phyloP scores from a whole-genome alignment of 164 flowering plant genomes.

The Dillenia turbinata region DNA sequence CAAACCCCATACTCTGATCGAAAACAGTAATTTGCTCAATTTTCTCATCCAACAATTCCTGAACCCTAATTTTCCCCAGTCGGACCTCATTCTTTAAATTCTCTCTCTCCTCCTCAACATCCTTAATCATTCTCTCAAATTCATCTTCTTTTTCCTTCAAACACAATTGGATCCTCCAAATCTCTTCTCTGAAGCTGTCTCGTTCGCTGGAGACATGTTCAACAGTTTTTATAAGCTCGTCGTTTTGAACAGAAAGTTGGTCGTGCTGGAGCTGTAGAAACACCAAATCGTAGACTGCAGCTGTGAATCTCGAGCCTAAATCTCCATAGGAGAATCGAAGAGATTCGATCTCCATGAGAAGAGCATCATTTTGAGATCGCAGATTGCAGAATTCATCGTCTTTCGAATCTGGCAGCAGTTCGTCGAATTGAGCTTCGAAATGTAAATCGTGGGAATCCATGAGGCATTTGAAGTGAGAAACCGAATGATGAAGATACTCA shows the following conservation, averaged over 20 bases:
- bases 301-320: conserved; percentile 18
- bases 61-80: conserved; percentile 7
- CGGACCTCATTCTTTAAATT: conserved; percentile 14
- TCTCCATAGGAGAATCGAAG: conserved; percentile 15
- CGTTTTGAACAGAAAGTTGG: conserved; percentile 12
- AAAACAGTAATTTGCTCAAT: conserved; percentile 14
- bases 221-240: conserved; percentile 5
- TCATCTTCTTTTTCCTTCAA: conserved; percentile 19
- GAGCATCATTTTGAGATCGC: conserved; percentile 13
- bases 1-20: conserved; percentile 11
- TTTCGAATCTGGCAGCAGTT: no score
- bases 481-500: no score
- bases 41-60: conserved; percentile 21
- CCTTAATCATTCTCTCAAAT: conserved; percentile 5
- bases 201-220: conserved; percentile 25
- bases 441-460: no score
- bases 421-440: no score
- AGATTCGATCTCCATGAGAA: conserved; percentile 25
- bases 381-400: conserved; percentile 1
- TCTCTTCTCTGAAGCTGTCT: conserved; percentile 17
- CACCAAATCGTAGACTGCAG: conserved; percentile 15
- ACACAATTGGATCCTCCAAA: conserved; percentile 13
- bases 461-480: no score
- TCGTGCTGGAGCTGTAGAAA: conserved; percentile 22
- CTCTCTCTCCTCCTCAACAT: conserved; percentile 17